Percentiles rank a stretch among this genome's conserved stretches.
phyloP scores from a whole-genome alignment of 2,329 filamentous ascomycete species.

The Diaporthe ampelina region DNA sequence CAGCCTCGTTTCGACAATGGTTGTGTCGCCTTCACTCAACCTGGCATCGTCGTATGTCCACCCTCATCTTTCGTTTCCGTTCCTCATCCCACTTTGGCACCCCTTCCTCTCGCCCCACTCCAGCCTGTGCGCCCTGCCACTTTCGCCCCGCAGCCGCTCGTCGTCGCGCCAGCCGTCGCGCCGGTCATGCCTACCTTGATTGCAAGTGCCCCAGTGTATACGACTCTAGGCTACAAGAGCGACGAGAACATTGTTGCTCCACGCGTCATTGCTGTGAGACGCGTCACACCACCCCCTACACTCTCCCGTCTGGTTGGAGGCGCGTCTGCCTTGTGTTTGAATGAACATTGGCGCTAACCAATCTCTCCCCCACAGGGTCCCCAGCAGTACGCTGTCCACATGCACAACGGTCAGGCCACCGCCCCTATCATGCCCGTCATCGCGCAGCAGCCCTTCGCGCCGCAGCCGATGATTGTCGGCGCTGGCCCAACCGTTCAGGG shows the following conservation, averaged over 20 bases:
- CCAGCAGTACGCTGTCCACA: conserved; percentile 41
- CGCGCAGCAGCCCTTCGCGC: conserved; percentile 42
- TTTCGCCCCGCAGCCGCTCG: conserved; percentile 32
- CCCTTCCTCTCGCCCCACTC: conserved; percentile 44
- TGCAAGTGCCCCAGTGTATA: conserved; percentile 38
- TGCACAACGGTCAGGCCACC: conserved; percentile 42
- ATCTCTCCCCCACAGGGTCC: conserved; percentile 38
- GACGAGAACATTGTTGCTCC: conserved; percentile 24
- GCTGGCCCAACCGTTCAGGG: conserved; percentile 18
- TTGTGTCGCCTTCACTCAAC: conserved; percentile 14
- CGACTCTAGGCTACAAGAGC: conserved; percentile 32
- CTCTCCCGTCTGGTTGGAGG: not conserved
- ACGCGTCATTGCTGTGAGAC: conserved; percentile 38
- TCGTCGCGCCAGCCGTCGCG: conserved; percentile 5
- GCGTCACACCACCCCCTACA: conserved; percentile 1
- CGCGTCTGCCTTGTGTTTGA: not conserved
- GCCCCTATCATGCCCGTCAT: conserved; percentile 43
- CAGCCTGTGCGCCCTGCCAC: conserved; percentile 32
- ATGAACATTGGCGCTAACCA: conserved; percentile 40
- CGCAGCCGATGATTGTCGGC: conserved; percentile 41
- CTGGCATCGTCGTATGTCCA: conserved; percentile 40
- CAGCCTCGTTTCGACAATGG: conserved; percentile 65
- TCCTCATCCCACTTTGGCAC: conserved; percentile 43
- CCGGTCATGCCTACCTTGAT: conserved; percentile 38
- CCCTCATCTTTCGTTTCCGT: conserved; percentile 51